Evolutionary conservation across 2,329 filamentous ascomycete genomes (phyloP).

Genomic region (Colletotrichum tamarilloi): DNA sequence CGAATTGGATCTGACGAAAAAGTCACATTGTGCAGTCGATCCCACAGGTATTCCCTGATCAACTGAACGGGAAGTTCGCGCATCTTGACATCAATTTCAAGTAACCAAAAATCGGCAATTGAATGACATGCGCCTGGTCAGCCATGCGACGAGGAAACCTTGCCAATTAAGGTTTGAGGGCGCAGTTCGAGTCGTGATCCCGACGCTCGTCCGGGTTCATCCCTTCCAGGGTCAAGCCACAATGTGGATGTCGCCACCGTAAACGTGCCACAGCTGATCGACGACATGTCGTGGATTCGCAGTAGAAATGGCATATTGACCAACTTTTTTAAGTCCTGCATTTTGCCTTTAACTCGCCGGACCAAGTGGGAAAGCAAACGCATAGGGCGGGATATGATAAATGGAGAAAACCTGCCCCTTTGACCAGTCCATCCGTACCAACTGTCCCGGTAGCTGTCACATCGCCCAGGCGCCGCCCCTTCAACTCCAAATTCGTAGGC

Average conservation of each 20-base stretch:
- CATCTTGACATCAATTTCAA: not conserved
- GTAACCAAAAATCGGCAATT: not conserved
- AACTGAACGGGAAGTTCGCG: not conserved
- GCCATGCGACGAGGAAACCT: not conserved
- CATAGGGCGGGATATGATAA: not conserved
- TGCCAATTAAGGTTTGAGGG: conserved; percentile 14
- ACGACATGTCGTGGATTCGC: conserved; percentile 23
- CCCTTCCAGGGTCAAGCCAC: conserved; percentile 29
- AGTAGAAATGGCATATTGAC: too few species aligned
- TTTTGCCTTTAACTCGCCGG: not conserved
- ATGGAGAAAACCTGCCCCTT: not conserved
- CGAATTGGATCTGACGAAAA: not conserved
- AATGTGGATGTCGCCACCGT: conserved; percentile 28
- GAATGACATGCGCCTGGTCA: not conserved
- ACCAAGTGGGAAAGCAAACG: not conserved
- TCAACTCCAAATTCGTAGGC: not conserved
- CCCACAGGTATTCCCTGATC: not conserved
- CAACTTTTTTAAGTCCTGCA: not conserved
- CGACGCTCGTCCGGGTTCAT: conserved; percentile 14
- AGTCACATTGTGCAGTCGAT: not conserved
- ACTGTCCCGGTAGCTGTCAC: not conserved
- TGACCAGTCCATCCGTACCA: not conserved
- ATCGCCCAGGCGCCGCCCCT: not conserved
- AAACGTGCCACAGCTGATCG: conserved; percentile 26
- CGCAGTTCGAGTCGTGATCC: conserved; percentile 1